phyloP scores from a whole-genome alignment of 345 rosid species.

The Pugionium dolabratum region DNA sequence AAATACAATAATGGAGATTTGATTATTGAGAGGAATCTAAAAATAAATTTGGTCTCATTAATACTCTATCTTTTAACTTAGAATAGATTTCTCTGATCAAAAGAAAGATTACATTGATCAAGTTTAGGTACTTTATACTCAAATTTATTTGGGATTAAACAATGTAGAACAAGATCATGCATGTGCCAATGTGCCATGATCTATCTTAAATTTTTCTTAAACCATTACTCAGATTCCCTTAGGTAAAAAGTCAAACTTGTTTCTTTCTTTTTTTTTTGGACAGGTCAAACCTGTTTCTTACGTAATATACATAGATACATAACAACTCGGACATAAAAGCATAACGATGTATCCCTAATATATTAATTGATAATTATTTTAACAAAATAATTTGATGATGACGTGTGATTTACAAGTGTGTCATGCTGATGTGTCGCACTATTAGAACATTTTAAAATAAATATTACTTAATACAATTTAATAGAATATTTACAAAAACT shows the following conservation, averaged over 20 bases:
- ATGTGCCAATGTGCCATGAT: constrained; percentile 36
- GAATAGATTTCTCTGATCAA: constrained; percentile 14
- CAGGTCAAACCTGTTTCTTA: constrained; percentile 21
- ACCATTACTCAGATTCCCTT: constrained; percentile 29
- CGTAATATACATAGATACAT: not conserved
- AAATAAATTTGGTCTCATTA: not conserved
- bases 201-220: constrained; percentile 32
- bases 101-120: constrained; percentile 5
- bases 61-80: not conserved
- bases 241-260: constrained; percentile 37
- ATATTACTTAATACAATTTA: too few species aligned
- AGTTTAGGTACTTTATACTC: not conserved
- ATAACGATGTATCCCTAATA: too few species aligned
- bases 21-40: constrained; percentile 4
- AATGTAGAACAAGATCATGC: constrained; percentile 31
- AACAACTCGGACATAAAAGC: too few species aligned
- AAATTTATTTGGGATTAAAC: constrained; percentile 11
- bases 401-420: too few species aligned
- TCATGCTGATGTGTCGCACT: too few species aligned
- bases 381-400: too few species aligned
- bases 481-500: too few species aligned
- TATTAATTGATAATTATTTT: too few species aligned
- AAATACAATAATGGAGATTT: not conserved
- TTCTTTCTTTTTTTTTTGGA: constrained; percentile 13
- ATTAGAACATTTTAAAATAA: too few species aligned